A percentile compares a stretch with the other conserved stretches of the same genome.
Conservation (phyloP, 2,329 filamentous ascomycete species). For the Lasiodiplodia sp. region DNA sequence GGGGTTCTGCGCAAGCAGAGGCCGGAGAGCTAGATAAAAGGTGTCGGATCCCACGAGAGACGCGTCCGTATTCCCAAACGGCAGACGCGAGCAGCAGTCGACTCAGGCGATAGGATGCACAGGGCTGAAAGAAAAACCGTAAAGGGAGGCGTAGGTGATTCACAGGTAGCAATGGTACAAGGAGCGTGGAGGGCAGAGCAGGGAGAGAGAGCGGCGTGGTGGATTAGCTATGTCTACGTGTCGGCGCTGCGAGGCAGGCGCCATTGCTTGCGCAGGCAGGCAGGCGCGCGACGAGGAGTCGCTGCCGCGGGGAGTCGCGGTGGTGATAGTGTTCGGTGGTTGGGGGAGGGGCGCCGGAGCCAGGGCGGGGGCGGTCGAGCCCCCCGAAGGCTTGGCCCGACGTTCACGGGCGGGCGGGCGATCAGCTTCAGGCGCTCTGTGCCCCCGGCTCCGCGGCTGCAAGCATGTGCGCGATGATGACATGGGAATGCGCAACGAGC, state of each 20-base stretch:
- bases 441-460: conserved; percentile 15
- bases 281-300: background rate
- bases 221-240: background rate
- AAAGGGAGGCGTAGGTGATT: conserved; percentile 16
- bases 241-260: background rate
- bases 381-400: background rate
- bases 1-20: conserved; percentile 15
- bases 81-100: background rate
- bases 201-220: conserved; percentile 11
- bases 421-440: background rate
- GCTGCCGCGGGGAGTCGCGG: background rate
- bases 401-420: background rate
- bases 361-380: background rate
- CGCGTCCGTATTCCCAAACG: conserved; percentile 1
- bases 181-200: background rate
- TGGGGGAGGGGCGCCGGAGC: background rate
- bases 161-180: conserved; percentile 18
- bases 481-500: conserved; percentile 18
- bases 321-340: background rate
- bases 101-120: conserved; percentile 1
- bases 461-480: conserved; percentile 17
- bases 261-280: background rate
- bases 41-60: background rate
- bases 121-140: conserved; percentile 20
- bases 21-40: conserved; percentile 10